Base-by-base conservation (phyloP, 2,329 filamentous ascomycete genomes). In the Trichoderma sp. region DNA sequence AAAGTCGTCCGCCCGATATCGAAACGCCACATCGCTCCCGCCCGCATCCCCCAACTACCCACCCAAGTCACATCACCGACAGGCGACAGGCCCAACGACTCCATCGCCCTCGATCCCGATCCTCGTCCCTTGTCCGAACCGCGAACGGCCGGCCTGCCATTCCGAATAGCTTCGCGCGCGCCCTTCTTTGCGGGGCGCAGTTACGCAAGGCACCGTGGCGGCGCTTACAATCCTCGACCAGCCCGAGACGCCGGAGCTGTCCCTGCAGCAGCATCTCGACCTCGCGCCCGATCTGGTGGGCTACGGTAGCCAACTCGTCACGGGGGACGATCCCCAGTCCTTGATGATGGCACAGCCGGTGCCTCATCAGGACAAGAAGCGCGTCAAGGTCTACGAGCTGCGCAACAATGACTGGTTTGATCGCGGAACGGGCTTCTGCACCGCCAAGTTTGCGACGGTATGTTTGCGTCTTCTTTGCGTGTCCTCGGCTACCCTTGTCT, bases 331-430 rank as follows among this genome's bases (percentile, higher is more conserved):
- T 80, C 80, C 84, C 82, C 86, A 89, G 83, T 86, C 86, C 81
- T 85, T 86, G 88, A 90, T 89, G 86, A 91, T 91, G 89, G 89
- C 89, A 88, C 89, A 91, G 85, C 83, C 85, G 77, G 88, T 90
- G 88, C 88, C 88, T 88, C 88, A 90, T 88, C 87, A 86, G 84
- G 88, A 91, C 79, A 89, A 86, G 84, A 90, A 88, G 82, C 88
- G 96, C 87, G 96, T 98, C 83, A 99, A 99, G 87, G 96, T 99
- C 81, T 99, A 99, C 83, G 96, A 98, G 86, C 88, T 99, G 78
- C 94, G 93, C 82, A 94, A 97, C 84, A 97, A 97, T 87, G 96
- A 98, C 89, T 99, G 96, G 96, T 98, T 95, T 81, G 96, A 99
- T 84, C 89, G 95, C 79, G 96, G 96, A 75, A 99, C 96, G 62